Evolutionary conservation across 2,329 filamentous ascomycete genomes (phyloP).

Genomic region (Simplicillium sp.): DNA sequence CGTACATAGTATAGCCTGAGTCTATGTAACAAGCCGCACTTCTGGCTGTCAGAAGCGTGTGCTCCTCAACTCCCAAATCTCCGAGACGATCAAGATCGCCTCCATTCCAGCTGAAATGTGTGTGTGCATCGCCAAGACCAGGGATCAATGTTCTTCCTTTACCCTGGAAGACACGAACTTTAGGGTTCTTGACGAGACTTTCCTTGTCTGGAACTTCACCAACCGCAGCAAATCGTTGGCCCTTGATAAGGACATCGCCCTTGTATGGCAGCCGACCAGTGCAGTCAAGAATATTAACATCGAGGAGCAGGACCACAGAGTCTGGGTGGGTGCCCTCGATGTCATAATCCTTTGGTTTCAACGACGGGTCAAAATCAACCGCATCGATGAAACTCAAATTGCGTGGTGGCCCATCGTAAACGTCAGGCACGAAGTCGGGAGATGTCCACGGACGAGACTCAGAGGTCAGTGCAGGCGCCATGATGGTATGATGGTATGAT

Average conservation of each 20-base stretch:
- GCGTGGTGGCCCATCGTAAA: conserved; percentile 1
- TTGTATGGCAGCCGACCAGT: conserved; percentile 17
- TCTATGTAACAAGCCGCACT: conserved; percentile 34
- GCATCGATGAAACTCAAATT: conserved; percentile 5
- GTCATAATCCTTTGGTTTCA: conserved; percentile 6
- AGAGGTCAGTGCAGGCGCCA: neutral
- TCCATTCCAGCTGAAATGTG: conserved; percentile 38
- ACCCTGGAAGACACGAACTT: too few species aligned
- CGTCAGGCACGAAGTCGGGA: neutral
- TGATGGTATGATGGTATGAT: neutral
- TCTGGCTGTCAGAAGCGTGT: conserved; percentile 31
- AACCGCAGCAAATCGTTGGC: conserved; percentile 14
- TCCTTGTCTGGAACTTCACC: conserved; percentile 14
- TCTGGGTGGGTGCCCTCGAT: conserved; percentile 5
- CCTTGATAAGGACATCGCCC: conserved; percentile 20
- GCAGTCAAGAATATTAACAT: conserved; percentile 21
- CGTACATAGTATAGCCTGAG: conserved; percentile 37
- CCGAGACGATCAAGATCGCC: conserved; percentile 30
- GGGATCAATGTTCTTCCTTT: conserved; percentile 34
- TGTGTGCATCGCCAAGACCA: conserved; percentile 38
- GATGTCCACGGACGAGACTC: neutral
- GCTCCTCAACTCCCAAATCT: conserved; percentile 34
- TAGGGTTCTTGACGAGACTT: conserved; percentile 11
- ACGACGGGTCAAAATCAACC: conserved; percentile 3
- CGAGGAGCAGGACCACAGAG: conserved; percentile 16